Base-by-base conservation (phyloP, 2,329 filamentous ascomycete genomes). In the Aspergillus versicolor region DNA sequence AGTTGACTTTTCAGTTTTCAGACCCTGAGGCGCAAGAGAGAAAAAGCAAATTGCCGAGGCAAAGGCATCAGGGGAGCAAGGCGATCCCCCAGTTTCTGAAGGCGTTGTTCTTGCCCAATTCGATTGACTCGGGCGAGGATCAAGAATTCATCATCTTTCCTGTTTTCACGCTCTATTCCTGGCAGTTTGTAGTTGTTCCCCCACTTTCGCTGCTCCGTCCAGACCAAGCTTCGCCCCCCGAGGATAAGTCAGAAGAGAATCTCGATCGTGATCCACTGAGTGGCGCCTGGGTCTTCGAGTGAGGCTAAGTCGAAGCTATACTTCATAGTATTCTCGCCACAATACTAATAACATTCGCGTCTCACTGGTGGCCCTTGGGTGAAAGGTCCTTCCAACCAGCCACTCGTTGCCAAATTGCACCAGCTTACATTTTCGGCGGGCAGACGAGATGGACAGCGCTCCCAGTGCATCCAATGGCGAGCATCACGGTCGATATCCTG, bases 241-340 rank as follows among this genome's bases (percentile, higher is more conserved):
- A 32, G 41, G 30, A 32, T 43, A 34, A 30, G 17, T n/a, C 40
- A 22, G 40, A 38, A 45, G 37, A 32, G 46, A 47, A 38, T 56
- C 48, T 55, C 56, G 51, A 48, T 52, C 38, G 22, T 44, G 46
- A 58, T 54, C 55, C 56, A 56, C 50, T 41, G 41, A 41, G 50
- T 37, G 27, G 27, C 27, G 27, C 27, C 27, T 30, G 9, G 27
- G 43, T 60, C 46, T 45, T 47, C 40, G 22, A 50, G 43, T 38
- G 40, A 47, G 42, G 49, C 24, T 57, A 52, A 46, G 47, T 56
- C 24, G 47, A 48, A 50, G 38, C 45, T 49, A 38, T 42, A n/a
- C 37, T 52, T 45, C 22, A 6, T 24, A 32, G 13, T 42, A 43
- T 52, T 41, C 34, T 47, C 46, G 42, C 46, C 45, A 58, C 42